phyloP scores from a whole-genome alignment of 1,139 yeast genomes.

The Debaryomyces udenii region DNA sequence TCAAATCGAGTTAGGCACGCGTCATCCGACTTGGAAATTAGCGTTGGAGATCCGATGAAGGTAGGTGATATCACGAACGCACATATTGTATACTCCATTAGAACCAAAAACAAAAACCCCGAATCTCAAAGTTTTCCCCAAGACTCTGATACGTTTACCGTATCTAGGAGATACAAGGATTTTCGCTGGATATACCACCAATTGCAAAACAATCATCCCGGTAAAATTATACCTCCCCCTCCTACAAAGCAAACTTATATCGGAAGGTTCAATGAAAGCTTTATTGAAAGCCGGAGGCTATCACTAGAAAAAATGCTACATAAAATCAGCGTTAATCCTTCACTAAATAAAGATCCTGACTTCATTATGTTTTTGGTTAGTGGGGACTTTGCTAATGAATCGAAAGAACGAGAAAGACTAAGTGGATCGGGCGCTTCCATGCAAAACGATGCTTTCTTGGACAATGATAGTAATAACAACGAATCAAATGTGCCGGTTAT shows the following conservation, averaged over 20 bases:
- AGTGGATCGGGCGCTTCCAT: conserved; percentile 56
- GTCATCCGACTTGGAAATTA: conserved; percentile 52
- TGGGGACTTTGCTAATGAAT: conserved; percentile 65
- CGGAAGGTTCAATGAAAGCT: conserved; percentile 85
- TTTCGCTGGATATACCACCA: conserved; percentile 90
- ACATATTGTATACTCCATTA: conserved; percentile 84
- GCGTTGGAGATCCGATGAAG: conserved; percentile 89
- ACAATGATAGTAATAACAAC: conserved; percentile 29
- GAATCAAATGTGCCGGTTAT: conserved; percentile 18
- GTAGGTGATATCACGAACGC: conserved; percentile 90
- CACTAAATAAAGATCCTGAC: conserved; percentile 70
- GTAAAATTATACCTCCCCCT: conserved; percentile 92
- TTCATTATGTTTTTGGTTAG: conserved; percentile 78
- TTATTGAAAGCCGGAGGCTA: conserved; percentile 81
- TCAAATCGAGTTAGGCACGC: conserved; percentile 3
- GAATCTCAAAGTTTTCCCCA: conserved; percentile 25
- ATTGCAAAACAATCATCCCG: conserved; percentile 83
- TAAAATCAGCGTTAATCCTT: conserved; percentile 61
- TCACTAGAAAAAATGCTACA: conserved; percentile 88
- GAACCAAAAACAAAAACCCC: conserved; percentile 50
- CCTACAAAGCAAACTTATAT: conserved; percentile 90
- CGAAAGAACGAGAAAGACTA: conserved; percentile 62
- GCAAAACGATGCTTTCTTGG: conserved; percentile 47
- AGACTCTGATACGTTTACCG: conserved; percentile 45
- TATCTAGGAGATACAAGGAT: conserved; percentile 79